Evolutionary conservation across 805 yeast species (phyloP), one percentile per base, ranked within the genome.

Genomic region (Kodamaea laetipori): DNA sequence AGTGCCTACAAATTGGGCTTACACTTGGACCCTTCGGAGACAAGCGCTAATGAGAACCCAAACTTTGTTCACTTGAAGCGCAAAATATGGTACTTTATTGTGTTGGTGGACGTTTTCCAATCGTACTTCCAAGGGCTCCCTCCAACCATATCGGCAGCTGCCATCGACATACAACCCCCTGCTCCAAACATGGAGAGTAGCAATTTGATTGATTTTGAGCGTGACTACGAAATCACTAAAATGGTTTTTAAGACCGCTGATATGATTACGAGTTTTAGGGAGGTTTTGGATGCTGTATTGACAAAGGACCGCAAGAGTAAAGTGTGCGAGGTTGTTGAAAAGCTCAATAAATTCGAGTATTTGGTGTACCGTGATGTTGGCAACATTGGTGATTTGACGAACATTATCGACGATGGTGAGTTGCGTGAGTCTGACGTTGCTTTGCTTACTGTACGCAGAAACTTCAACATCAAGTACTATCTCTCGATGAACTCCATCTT

Each of bases 1-100:
- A 46, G 51, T 44, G 58, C 61, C 10, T 47, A 48, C 43, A 40
- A 44, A 7, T 28, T 56, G 5, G 57, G 58, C 6, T 41, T 57
- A 11, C 57, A 57, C 38, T 39, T 55, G 3, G 56, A 55, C 30
- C 56, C 58, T 2, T 47, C 48, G 9, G 43, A 47, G 9, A 45
- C 46, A 13, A 33, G 41, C 6, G 37, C 49, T 3, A 50, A 47
- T 13, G 51, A 46, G 12, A 40, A 26, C 9, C 49, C 52, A 5
- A 39, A 36, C 11, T 23, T 27, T 18, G 15, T 25, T 11, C 24
- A 40, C 18, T 46, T 46, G 34, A 43, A 39, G 19, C 31, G 41
- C 15, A 46, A 46, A 15, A 15, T 46, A 19, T 46, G 49, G 49
- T 37, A 28, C 25, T 36, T 46, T n/a, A 16, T 43, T n/a, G 36